phyloP scores from a whole-genome alignment of 2,329 filamentous ascomycete species.

The Mycosphaerelloides madeirae region DNA sequence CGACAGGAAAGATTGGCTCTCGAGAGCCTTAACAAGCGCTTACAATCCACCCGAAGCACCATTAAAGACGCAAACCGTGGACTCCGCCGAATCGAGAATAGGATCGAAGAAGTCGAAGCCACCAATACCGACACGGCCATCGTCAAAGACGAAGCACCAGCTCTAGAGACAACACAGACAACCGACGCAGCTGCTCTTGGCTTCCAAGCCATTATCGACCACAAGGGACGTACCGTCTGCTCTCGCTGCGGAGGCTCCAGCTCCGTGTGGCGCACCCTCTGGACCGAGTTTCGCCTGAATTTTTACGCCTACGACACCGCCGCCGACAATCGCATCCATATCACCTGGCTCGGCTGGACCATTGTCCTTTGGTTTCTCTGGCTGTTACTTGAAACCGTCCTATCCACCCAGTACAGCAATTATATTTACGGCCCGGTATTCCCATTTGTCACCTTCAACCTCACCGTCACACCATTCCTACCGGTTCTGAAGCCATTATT shows the following conservation, averaged over 20 bases:
- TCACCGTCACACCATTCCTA: not conserved
- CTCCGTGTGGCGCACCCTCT: slow-evolving; percentile 27
- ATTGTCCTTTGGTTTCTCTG: slow-evolving; percentile 42
- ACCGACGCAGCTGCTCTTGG: not conserved
- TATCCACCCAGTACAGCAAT: slow-evolving; percentile 44
- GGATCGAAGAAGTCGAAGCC: slow-evolving; percentile 30
- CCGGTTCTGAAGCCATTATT: not conserved
- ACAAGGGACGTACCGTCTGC: slow-evolving; percentile 17
- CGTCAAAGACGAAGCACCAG: not conserved
- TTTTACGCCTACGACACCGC: slow-evolving; percentile 26
- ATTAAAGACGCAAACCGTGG: slow-evolving; percentile 43
- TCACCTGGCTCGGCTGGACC: slow-evolving; percentile 39
- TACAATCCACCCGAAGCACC: slow-evolving; percentile 38
- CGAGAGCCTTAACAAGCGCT: slow-evolving; percentile 38
- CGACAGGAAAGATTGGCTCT: slow-evolving; percentile 40
- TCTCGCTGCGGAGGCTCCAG: slow-evolving; percentile 23
- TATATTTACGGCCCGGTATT: slow-evolving; percentile 50
- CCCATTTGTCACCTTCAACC: slow-evolving; percentile 46
- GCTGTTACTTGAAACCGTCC: slow-evolving; percentile 37
- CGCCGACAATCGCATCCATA: slow-evolving; percentile 23
- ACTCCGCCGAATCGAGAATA: slow-evolving; percentile 39
- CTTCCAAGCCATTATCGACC: slow-evolving; percentile 5
- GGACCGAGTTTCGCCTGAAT: slow-evolving; percentile 25
- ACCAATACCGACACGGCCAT: not conserved
- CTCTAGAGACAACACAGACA: not conserved